Conservation (phyloP, 164 flowering plant species). For the Saururus chinensis region DNA sequence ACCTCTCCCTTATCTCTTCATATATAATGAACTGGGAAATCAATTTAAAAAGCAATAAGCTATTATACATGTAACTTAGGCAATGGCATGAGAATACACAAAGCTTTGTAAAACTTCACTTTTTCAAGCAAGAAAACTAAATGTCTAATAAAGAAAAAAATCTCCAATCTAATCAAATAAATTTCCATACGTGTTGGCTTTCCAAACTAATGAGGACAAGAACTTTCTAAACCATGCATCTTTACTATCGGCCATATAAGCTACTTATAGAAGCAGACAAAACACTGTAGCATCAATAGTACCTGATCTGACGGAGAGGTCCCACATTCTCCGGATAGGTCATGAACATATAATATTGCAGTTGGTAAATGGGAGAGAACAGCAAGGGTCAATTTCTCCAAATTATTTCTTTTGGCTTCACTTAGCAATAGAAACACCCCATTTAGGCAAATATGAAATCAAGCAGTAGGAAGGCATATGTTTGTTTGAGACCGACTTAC, state of each 20-base stretch:
- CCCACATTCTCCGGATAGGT: constrained; percentile 92
- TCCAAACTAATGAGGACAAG: background rate
- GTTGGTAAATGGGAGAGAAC: constrained; percentile 94
- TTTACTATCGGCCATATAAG: background rate
- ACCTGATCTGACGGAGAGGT: constrained; percentile 95
- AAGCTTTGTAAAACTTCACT: too few species aligned
- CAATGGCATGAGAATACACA: too few species aligned
- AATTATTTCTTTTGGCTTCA: constrained; percentile 85
- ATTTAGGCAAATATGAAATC: constrained; percentile 1
- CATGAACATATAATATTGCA: constrained; percentile 87
- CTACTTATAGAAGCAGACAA: background rate
- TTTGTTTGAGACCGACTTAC: constrained; percentile 23
- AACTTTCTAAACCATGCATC: background rate
- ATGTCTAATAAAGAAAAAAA: too few species aligned
- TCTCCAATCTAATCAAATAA: too few species aligned
- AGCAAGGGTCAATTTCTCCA: constrained; percentile 92
- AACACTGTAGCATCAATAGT: constrained; percentile 1
- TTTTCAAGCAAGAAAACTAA: too few species aligned
- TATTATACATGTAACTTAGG: too few species aligned
- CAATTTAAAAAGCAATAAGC: background rate
- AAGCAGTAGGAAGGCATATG: background rate
- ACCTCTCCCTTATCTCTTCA: constrained; percentile 76
- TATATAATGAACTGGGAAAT: constrained; percentile 58
- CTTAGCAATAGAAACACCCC: constrained; percentile 1
- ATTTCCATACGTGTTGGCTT: too few species aligned